Conservation (phyloP, 768 basidiomycete species). For the Tulasnella sp. region DNA sequence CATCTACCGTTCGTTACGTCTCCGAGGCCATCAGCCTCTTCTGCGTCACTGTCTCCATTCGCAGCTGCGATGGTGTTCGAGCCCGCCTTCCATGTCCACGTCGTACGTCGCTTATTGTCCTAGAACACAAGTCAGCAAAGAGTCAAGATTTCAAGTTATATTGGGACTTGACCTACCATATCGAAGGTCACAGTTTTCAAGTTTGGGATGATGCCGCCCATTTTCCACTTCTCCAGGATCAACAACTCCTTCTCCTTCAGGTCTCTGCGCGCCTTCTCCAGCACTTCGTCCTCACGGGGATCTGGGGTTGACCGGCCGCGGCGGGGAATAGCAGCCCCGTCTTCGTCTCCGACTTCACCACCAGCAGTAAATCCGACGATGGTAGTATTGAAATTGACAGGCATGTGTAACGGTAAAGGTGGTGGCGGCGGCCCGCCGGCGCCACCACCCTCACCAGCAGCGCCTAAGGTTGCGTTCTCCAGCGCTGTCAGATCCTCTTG, state of each 20-base stretch:
- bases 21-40: neutral
- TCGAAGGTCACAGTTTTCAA: conserved; percentile 1
- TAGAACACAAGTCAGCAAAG: neutral
- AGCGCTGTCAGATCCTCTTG: neutral
- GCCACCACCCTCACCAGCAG: neutral
- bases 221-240: conserved; percentile 10
- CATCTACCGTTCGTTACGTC: neutral
- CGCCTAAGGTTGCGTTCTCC: neutral
- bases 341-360: neutral
- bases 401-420: neutral
- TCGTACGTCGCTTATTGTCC: neutral
- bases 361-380: too few relatives aligned
- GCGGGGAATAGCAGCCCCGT: neutral
- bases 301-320: neutral
- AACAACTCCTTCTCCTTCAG: neutral
- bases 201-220: neutral
- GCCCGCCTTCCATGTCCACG: neutral
- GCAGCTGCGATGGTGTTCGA: neutral
- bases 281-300: neutral
- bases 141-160: neutral
- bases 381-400: too few relatives aligned
- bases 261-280: neutral
- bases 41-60: neutral
- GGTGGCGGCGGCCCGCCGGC: neutral
- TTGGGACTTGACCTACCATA: neutral